Evolutionary conservation across 805 yeast species (phyloP), one percentile per base, ranked within the genome.

Genomic region (Ogataea haglerorum): DNA sequence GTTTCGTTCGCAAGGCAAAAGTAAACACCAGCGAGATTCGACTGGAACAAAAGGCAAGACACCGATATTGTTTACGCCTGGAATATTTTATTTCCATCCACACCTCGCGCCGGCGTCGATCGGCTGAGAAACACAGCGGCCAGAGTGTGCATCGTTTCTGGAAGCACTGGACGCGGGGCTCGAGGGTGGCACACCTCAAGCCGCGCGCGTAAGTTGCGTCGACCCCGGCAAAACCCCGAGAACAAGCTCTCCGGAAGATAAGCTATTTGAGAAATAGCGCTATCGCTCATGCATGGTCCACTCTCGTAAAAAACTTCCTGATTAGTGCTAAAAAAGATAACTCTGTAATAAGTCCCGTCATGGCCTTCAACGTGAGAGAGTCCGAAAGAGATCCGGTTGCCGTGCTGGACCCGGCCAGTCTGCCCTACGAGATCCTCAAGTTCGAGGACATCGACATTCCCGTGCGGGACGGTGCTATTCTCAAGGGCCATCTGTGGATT

Each of bases 401-500:
- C 29, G 46, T 49, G 2, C 36, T 56, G 9, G 45, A 42, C 6
- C 45, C 46, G 2, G 55, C 42, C 3, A 44, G 57, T 1, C 46
- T 68, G 15, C 68, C 67, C 2, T 52, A 48, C 45, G 58, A 57
- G 21, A 48, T 57, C 10, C 40, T 51, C 34, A 68, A 69, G 42
- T 34, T 67, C 4, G 67, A 64, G 38, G 55, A 66, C 44, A 52
- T 70, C 12, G 49, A 53, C 24, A 66, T 70, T 39, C 63, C 67
- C 2, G 51, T 67, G 61, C 60, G 57, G 18, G 75, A 70, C 53
- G 74, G 73, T 0, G 31, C 52, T 15, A 46, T 54, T 12, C 41
- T 70, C 12, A 65, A 62, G 45, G 75, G 72, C 2, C 69, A 69
- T 46, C 54, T 67, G 25, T 71, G 75, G 76, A 57, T 70, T 33